Conservation (phyloP, 192 early-diverging fungal species). For the Martensiomyces pterosporus region DNA sequence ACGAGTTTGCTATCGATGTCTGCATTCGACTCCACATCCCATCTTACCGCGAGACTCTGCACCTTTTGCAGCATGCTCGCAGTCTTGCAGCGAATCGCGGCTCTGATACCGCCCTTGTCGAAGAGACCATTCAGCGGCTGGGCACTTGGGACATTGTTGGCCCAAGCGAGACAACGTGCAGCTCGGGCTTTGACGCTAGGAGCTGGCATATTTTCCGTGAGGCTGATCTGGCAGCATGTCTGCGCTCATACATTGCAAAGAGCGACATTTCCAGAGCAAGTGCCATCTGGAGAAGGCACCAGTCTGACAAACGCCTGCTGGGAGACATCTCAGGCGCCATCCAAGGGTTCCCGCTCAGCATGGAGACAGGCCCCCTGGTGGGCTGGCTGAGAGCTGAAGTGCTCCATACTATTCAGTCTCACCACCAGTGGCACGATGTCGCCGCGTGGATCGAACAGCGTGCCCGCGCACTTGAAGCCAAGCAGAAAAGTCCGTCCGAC, state of each 20-base stretch:
- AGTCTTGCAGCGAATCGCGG: slow-evolving; percentile 1
- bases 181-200: slow-evolving; percentile 15
- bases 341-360: slow-evolving; percentile 40
- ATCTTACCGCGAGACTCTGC: slow-evolving; percentile 9
- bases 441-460: slow-evolving; percentile 54
- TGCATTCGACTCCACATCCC: slow-evolving; percentile 15
- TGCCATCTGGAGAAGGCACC: slow-evolving; percentile 57
- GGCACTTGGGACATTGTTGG: slow-evolving; percentile 41
- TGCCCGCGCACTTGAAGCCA: slow-evolving; percentile 49
- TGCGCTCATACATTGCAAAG: slow-evolving; percentile 34
- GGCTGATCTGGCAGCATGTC: slow-evolving; percentile 35
- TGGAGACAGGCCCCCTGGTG: slow-evolving; percentile 13
- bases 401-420: slow-evolving; percentile 34
- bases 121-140: slow-evolving; percentile 23
- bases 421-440: slow-evolving; percentile 28
- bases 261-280: slow-evolving; percentile 46
- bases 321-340: slow-evolving; percentile 47
- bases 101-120: slow-evolving; percentile 1
- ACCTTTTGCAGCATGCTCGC: slow-evolving; percentile 24
- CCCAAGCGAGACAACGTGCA: neutral
- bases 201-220: slow-evolving; percentile 53
- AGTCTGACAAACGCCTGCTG: slow-evolving; percentile 28
- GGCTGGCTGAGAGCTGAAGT: slow-evolving; percentile 55
- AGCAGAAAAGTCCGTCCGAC: slow-evolving; percentile 28
- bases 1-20: slow-evolving; percentile 7